These are phyloP conservation scores for Fomes fomentarius DNA, from an alignment of 1,284 basidiomycete species.

Conservation along the genomic window DNA sequence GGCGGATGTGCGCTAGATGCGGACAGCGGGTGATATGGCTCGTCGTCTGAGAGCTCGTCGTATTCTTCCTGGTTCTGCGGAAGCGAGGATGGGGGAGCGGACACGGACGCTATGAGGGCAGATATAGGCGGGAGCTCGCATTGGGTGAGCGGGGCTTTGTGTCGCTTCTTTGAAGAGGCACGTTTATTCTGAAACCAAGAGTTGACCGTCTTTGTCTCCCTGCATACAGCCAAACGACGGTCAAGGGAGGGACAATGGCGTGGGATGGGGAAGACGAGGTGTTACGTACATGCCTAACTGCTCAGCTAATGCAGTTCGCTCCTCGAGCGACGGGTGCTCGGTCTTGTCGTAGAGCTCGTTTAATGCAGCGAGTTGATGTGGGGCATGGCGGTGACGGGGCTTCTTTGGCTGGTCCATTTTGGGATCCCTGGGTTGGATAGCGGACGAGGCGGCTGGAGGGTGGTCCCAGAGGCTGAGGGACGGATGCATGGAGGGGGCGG, in stretches of 20 bases:
- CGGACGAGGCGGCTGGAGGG: conserved; percentile 28
- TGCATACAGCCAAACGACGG: conserved; percentile 33
- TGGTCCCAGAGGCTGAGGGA: conserved; percentile 34
- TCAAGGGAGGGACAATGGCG: conserved; percentile 19
- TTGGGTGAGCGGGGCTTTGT: conserved; percentile 31
- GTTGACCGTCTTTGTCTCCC: conserved; percentile 82
- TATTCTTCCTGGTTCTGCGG: conserved; percentile 35
- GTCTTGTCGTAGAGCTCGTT: conserved; percentile 77
- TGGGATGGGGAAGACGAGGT: conserved; percentile 21
- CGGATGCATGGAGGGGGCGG: conserved; percentile 38
- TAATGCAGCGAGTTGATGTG: conserved; percentile 68
- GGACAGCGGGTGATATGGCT: conserved; percentile 30
- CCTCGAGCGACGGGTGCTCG: conserved; percentile 74
- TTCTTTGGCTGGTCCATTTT: conserved; percentile 58
- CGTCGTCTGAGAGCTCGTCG: conserved; percentile 50
- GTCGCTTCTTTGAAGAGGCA: conserved; percentile 76
- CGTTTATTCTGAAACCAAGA: conserved; percentile 86
- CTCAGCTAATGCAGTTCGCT: conserved; percentile 66
- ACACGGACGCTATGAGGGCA: conserved; percentile 45
- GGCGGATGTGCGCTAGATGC: conserved; percentile 24
- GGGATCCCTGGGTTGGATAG: conserved; percentile 32
- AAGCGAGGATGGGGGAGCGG: conserved; percentile 35
- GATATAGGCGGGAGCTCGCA: conserved; percentile 47
- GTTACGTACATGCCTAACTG: conserved; percentile 70
- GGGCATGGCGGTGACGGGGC: conserved; percentile 74